Conservation (phyloP, 2,329 filamentous ascomycete species). For the Colletotrichum liriopes region DNA sequence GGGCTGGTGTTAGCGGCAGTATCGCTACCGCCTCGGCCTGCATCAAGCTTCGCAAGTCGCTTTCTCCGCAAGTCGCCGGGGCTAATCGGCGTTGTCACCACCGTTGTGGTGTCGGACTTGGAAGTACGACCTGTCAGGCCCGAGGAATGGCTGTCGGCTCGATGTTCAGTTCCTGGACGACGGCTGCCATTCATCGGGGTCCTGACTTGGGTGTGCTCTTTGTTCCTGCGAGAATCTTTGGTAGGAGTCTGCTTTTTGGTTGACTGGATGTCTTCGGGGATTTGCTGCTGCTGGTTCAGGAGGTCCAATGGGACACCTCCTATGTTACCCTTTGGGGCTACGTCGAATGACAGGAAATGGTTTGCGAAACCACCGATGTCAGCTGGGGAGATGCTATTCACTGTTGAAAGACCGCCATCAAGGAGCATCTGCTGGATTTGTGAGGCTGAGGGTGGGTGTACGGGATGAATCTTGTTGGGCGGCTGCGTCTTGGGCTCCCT, state of each 20-base stretch:
- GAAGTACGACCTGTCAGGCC: neutral
- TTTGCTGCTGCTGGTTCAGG: neutral
- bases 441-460: neutral
- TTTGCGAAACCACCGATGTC: neutral
- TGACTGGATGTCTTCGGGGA: neutral
- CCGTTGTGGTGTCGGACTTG: too few species aligned
- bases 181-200: neutral
- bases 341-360: neutral
- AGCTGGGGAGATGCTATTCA: too few species aligned
- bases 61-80: neutral
- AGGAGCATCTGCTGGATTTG: neutral
- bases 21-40: too few species aligned
- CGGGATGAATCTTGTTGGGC: neutral
- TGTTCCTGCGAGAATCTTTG: neutral
- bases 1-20: fast-evolving
- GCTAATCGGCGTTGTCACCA: neutral
- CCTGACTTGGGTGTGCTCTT: neutral
- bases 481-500: neutral
- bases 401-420: neutral
- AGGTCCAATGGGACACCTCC: neutral
- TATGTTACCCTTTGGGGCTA: too few species aligned
- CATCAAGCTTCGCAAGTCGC: neutral
- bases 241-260: neutral
- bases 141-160: neutral
- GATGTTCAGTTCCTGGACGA: neutral